These are phyloP conservation scores for Zygotorulaspora danielsina DNA, from an alignment of 805 yeast genomes.

Conservation along the genomic window DNA sequence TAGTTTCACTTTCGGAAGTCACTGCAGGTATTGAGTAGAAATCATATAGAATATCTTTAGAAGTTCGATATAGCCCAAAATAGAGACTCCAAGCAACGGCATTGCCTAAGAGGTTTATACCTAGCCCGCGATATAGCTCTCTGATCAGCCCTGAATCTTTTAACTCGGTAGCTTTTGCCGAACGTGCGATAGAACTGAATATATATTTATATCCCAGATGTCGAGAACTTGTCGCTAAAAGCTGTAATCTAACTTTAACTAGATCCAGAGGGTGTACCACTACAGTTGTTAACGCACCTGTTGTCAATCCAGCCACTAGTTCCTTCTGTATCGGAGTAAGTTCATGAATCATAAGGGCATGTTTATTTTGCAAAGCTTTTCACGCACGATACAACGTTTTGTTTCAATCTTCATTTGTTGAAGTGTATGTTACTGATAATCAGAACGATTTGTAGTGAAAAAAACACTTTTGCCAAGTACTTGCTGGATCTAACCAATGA, in stretches of 20 bases:
- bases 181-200: conserved; percentile 23
- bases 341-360: conserved; percentile 5
- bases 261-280: conserved; percentile 88
- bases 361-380: neutral
- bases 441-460: neutral
- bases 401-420: too few relatives aligned
- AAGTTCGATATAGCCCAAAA: conserved; percentile 67
- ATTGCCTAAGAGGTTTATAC: conserved; percentile 79
- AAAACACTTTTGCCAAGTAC: too few relatives aligned
- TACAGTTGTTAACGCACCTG: conserved; percentile 77
- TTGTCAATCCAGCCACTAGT: conserved; percentile 64
- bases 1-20: conserved; percentile 11
- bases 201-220: conserved; percentile 32
- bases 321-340: conserved; percentile 44
- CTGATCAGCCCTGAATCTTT: conserved; percentile 15
- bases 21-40: conserved; percentile 3
- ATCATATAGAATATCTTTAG: conserved; percentile 42
- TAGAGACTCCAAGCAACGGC: conserved; percentile 86
- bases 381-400: too few relatives aligned
- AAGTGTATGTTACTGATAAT: too few relatives aligned
- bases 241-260: conserved; percentile 76
- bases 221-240: conserved; percentile 37
- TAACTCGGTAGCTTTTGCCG: conserved; percentile 4
- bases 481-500: conserved; percentile 1
- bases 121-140: conserved; percentile 66